A percentile compares a stretch with the other conserved stretches of the same genome.
These are phyloP conservation scores for Phytophthora citricola DNA, from an alignment of 352 stramenopile genomes.

Conservation along the genomic window DNA sequence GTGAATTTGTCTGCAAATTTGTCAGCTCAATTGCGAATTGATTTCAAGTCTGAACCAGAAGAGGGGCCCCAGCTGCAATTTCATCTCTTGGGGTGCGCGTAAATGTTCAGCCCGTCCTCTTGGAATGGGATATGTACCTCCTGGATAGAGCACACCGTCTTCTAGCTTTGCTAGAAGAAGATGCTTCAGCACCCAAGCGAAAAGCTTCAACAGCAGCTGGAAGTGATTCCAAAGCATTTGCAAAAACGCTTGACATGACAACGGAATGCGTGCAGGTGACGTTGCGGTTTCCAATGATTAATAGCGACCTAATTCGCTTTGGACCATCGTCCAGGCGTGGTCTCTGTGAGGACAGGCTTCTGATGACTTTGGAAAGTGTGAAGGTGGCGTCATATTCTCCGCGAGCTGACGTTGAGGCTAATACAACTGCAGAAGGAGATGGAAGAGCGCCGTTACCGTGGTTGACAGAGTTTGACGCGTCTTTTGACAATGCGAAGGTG, in stretches of 20 bases:
- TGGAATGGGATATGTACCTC: constrained; percentile 91
- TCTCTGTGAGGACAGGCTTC: constrained; percentile 82
- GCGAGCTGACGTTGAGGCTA: constrained; percentile 1
- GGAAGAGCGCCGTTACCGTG: constrained; percentile 51
- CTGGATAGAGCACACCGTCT: constrained; percentile 78
- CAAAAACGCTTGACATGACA: constrained; percentile 71
- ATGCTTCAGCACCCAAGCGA: constrained; percentile 24
- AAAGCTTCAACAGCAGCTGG: constrained; percentile 10
- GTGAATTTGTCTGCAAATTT: constrained; percentile 75
- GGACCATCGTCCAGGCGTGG: constrained; percentile 78
- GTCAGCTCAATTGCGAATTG: constrained; percentile 70
- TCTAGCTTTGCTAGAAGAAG: constrained; percentile 77
- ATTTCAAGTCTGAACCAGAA: constrained; percentile 48
- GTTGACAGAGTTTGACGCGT: constrained; percentile 70
- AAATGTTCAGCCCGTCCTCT: constrained; percentile 73
- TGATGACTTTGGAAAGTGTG: constrained; percentile 72
- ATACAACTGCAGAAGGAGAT: constrained; percentile 18
- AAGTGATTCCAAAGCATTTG: constrained; percentile 31
- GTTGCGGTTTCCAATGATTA: constrained; percentile 86
- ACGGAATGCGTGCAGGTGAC: constrained; percentile 79
- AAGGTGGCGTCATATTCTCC: constrained; percentile 48
- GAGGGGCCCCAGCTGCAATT: constrained; percentile 32
- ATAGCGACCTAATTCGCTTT: constrained; percentile 85
- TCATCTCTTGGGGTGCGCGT: constrained; percentile 66
- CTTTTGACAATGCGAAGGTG: constrained; percentile 60